A percentile compares a stretch with the other conserved stretches of the same genome.
These are phyloP conservation scores for Sporormia fimetaria DNA, from an alignment of 495 filamentous ascomycete genomes.

Conservation along the genomic window DNA sequence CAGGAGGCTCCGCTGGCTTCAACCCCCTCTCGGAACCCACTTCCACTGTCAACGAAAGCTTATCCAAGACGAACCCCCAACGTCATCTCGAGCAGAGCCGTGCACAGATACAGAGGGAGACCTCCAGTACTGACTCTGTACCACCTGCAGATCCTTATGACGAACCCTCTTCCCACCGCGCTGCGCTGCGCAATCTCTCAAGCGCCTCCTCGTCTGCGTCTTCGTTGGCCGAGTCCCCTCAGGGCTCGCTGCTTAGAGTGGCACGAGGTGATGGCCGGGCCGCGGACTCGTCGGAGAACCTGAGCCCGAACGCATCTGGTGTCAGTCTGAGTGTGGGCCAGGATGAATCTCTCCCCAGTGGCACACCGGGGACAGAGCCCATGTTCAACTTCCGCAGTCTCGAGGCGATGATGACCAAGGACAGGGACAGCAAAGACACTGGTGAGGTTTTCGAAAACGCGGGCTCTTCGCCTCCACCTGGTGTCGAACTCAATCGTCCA, in stretches of 20 bases:
- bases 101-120: slow-evolving; percentile 29
- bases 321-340: slow-evolving; percentile 27
- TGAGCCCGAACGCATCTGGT: slow-evolving; percentile 32
- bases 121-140: slow-evolving; percentile 7
- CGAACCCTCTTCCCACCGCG: slow-evolving; percentile 41
- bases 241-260: slow-evolving; percentile 41
- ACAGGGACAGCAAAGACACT: no score
- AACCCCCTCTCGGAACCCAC: slow-evolving; percentile 30
- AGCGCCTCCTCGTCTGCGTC: slow-evolving; percentile 74
- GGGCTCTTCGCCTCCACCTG: no score
- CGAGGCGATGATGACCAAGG: slow-evolving; percentile 68
- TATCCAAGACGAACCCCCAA: slow-evolving; percentile 27
- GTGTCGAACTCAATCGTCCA: no score
- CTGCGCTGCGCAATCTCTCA: slow-evolving; percentile 64
- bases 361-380: slow-evolving; percentile 47
- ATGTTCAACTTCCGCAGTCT: slow-evolving; percentile 90
- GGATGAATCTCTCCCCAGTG: slow-evolving; percentile 20
- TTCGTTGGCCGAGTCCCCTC: slow-evolving; percentile 53
- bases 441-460: no score
- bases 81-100: slow-evolving; percentile 28
- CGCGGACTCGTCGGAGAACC: slow-evolving; percentile 35
- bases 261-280: slow-evolving; percentile 23
- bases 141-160: slow-evolving; percentile 23
- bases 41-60: slow-evolving; percentile 26
- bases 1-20: slow-evolving; percentile 23